Evolutionary conservation across 257 asterid genomes (phyloP).

Genomic region (Catharanthus roseus): DNA sequence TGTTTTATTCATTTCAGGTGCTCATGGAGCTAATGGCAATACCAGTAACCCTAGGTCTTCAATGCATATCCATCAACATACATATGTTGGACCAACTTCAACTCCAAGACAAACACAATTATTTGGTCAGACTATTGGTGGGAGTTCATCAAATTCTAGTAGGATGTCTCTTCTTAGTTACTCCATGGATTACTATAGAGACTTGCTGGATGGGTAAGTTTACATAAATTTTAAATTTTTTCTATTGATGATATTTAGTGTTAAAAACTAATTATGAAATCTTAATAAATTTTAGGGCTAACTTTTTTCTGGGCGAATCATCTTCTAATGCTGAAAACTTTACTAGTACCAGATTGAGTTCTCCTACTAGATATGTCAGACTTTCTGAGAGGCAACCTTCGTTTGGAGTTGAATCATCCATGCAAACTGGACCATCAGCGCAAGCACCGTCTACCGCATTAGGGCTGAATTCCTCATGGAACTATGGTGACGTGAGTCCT

Average conservation of each 20-base stretch:
- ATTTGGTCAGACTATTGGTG: background rate
- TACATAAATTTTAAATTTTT: too few species aligned
- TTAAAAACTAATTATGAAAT: too few species aligned
- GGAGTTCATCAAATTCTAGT: background rate
- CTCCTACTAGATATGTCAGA: too few species aligned
- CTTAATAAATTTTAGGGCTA: background rate
- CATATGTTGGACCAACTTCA: background rate
- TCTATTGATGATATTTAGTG: too few species aligned
- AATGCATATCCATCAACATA: background rate
- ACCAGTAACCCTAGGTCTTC: background rate
- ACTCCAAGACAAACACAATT: too few species aligned
- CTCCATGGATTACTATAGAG: background rate
- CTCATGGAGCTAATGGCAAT: background rate
- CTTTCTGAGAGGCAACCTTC: background rate
- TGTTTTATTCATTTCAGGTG: background rate
- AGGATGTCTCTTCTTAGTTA: too few species aligned
- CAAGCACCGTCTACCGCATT: background rate
- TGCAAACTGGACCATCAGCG: too few species aligned
- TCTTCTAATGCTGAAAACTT: background rate
- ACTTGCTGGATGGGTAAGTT: background rate
- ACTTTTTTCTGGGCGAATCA: background rate
- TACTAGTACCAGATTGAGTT: too few species aligned
- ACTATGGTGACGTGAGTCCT: too few species aligned
- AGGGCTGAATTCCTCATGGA: background rate
- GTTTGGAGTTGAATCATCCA: too few species aligned